A percentile compares a stretch with the other conserved stretches of the same genome.
Evolutionary conservation across 75 land plant species (phyloP).

Genomic region (Pinus taeda): DNA sequence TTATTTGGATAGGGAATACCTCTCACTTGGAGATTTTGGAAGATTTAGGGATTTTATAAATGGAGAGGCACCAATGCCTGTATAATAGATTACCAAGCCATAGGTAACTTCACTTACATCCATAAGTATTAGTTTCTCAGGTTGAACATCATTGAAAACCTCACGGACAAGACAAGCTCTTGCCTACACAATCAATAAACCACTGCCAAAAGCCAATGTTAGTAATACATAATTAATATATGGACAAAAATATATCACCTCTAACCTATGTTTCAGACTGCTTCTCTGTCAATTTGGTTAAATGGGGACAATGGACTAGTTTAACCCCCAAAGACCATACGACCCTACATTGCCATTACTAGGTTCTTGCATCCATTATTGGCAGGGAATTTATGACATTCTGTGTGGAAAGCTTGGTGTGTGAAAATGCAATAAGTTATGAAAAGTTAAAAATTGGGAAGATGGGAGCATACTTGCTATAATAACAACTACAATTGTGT

Average conservation of each 20-base stretch:
- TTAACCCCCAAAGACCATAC: no score
- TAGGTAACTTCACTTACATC: constrained; percentile 50
- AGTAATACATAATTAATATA: not conserved
- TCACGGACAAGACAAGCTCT: constrained; percentile 40
- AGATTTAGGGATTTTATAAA: constrained; percentile 33
- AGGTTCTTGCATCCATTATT: no score
- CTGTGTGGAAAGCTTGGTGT: no score
- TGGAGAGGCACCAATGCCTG: constrained; percentile 46
- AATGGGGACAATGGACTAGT: no score
- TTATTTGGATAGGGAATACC: constrained; percentile 9
- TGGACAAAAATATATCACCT: not conserved
- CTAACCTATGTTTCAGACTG: not conserved
- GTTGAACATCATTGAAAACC: constrained; percentile 37
- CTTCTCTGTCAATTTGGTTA: no score
- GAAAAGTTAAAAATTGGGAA: no score
- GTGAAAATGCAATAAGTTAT: no score
- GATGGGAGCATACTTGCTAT: no score
- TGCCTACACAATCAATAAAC: constrained; percentile 16
- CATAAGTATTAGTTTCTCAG: constrained; percentile 37
- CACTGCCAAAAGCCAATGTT: not conserved
- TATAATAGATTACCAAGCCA: constrained; percentile 52
- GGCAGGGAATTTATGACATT: no score
- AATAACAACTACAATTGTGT: no score
- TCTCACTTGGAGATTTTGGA: constrained; percentile 40
- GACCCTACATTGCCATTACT: no score